Percentiles rank a stretch among this genome's conserved stretches.
phyloP scores from a whole-genome alignment of 1,139 yeast genomes.

The Kluyveromyces sp. region DNA sequence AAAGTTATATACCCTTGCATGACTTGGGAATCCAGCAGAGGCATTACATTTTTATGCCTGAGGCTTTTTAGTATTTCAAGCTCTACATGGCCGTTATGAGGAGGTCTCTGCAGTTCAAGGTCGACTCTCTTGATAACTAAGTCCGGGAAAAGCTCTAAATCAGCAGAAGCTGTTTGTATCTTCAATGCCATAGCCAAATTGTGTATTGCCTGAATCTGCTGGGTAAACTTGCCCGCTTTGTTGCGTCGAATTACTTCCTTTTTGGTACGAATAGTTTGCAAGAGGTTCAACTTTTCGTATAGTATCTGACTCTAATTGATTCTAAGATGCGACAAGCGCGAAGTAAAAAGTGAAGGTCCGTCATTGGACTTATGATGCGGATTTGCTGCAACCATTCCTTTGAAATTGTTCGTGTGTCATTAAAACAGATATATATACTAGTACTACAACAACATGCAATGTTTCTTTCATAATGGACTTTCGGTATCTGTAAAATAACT shows the following conservation, averaged over 20 bases:
- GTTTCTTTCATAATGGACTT: background rate
- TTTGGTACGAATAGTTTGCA: background rate
- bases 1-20: conserved; percentile 16
- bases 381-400: too few relatives aligned
- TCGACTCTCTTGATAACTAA: conserved; percentile 7
- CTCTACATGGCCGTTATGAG: conserved; percentile 28
- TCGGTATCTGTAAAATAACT: background rate
- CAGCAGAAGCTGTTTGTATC: conserved; percentile 7
- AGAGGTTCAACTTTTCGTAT: background rate
- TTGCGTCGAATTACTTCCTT: too few relatives aligned
- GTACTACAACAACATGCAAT: background rate
- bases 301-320: background rate
- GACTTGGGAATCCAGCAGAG: conserved; percentile 14
- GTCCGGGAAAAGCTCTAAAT: conserved; percentile 3
- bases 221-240: too few relatives aligned
- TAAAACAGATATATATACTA: background rate
- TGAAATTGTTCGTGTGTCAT: background rate
- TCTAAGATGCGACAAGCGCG: background rate
- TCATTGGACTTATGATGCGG: too few relatives aligned
- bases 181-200: background rate
- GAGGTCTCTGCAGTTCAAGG: conserved; percentile 15
- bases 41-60: conserved; percentile 13
- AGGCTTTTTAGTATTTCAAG: conserved; percentile 20
- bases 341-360: background rate
- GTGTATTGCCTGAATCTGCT: too few relatives aligned